Percentiles rank a stretch among this genome's conserved stretches.
These are phyloP conservation scores for Spatholobus suberectus DNA, from an alignment of 306 rosid genomes.

Conservation along the genomic window DNA sequence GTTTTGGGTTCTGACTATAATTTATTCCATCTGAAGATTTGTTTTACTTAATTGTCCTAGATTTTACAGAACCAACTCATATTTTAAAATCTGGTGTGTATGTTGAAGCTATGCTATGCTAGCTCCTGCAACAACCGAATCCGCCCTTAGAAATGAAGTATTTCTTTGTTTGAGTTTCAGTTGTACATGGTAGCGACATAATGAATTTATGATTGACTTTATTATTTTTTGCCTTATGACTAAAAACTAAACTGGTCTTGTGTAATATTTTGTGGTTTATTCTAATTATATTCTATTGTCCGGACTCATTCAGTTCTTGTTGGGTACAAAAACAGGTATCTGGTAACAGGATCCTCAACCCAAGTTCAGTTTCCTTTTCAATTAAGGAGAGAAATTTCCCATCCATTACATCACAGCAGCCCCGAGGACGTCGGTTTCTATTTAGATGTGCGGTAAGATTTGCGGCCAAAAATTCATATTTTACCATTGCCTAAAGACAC, in stretches of 20 bases:
- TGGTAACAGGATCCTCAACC: conserved; percentile 49
- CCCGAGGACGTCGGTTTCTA: conserved; percentile 52
- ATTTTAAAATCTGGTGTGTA: no score
- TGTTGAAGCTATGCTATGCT: background rate
- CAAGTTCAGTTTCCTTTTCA: conserved; percentile 69
- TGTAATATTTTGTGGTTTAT: background rate
- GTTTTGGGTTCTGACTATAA: background rate
- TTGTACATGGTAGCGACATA: background rate
- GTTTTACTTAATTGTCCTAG: background rate
- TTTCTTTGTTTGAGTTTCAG: conserved; percentile 22
- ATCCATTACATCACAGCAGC: conserved; percentile 53
- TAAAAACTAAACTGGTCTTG: background rate
- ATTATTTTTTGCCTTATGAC: background rate
- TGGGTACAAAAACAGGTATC: conserved; percentile 56
- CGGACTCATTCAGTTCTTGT: conserved; percentile 28
- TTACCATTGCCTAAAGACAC: background rate
- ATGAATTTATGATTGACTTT: background rate
- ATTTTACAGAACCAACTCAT: background rate
- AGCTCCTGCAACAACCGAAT: background rate
- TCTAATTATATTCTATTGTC: background rate
- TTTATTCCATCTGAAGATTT: background rate
- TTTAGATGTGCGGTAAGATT: conserved; percentile 73
- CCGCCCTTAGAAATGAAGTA: background rate
- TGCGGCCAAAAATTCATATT: background rate
- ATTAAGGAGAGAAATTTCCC: conserved; percentile 60